These are phyloP conservation scores for Suillus paluster DNA, from an alignment of 768 basidiomycete species.

Conservation along the genomic window DNA sequence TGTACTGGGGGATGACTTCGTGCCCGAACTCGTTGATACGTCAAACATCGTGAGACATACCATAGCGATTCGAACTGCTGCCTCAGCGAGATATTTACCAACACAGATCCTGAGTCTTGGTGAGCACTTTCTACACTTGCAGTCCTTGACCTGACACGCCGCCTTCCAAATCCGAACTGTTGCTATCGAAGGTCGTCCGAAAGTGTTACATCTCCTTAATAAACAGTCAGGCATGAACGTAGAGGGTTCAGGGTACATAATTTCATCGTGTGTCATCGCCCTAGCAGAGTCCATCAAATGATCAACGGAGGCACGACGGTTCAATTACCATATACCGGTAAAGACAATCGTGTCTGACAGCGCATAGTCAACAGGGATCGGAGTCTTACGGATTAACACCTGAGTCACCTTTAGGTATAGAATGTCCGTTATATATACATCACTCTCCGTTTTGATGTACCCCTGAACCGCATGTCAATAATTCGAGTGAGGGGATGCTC, in stretches of 20 bases:
- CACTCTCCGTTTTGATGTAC: constrained; percentile 29
- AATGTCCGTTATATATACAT: constrained; percentile 35
- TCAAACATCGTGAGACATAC: constrained; percentile 31
- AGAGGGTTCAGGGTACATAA: constrained; percentile 25
- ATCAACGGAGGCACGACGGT: neutral
- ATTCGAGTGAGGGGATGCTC: neutral
- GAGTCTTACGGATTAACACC: neutral
- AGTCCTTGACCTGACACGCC: neutral
- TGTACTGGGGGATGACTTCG: constrained; percentile 31
- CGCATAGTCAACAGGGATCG: neutral
- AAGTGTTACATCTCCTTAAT: constrained; percentile 18
- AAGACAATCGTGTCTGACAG: constrained; percentile 16
- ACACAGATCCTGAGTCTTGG: constrained; percentile 26
- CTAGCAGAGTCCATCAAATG: constrained; percentile 11
- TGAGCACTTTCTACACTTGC: neutral
- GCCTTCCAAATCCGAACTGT: constrained; percentile 28
- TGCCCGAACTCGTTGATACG: constrained; percentile 36
- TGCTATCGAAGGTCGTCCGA: constrained; percentile 23
- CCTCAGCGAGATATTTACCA: constrained; percentile 30
- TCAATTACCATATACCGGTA: constrained; percentile 20
- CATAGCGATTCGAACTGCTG: constrained; percentile 30
- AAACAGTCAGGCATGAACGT: constrained; percentile 27
- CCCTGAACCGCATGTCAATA: constrained; percentile 17
- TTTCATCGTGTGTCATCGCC: constrained; percentile 32
- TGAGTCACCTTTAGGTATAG: constrained; percentile 33